Evolutionary conservation across 2,329 filamentous ascomycete genomes (phyloP).

Genomic region (Arthrobotrys iridis): DNA sequence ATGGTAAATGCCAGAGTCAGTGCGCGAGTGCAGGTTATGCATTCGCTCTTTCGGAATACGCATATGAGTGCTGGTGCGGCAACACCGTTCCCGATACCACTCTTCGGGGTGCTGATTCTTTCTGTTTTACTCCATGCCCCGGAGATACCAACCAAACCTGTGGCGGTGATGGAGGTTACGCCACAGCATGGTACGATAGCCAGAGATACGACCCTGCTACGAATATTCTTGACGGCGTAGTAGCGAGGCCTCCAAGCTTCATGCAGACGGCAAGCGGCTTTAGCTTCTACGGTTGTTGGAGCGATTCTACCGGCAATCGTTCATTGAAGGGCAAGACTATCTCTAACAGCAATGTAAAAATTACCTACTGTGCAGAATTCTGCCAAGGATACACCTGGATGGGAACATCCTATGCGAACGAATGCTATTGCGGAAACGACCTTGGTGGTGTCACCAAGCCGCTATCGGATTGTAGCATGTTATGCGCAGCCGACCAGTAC

Average conservation of each 20-base stretch:
- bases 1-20: conserved; percentile 60
- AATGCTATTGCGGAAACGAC: conserved; percentile 62
- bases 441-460: conserved; percentile 57
- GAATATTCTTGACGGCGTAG: conserved; percentile 50
- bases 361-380: conserved; percentile 39
- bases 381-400: conserved; percentile 38
- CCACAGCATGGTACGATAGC: conserved; percentile 56
- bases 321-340: conserved; percentile 30
- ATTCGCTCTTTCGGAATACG: conserved; percentile 60
- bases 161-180: conserved; percentile 60
- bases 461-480: conserved; percentile 42
- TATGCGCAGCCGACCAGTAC: conserved; percentile 44
- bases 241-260: conserved; percentile 33
- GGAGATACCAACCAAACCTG: conserved; percentile 59
- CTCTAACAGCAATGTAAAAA: conserved; percentile 22
- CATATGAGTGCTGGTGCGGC: conserved; percentile 56
- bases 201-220: conserved; percentile 29
- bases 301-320: conserved; percentile 30
- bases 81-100: conserved; percentile 55
- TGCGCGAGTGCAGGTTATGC: conserved; percentile 59
- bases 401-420: conserved; percentile 59
- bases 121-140: conserved; percentile 58
- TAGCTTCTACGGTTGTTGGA: conserved; percentile 46
- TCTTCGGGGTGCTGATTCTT: conserved; percentile 30
- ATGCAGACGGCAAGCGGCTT: conserved; percentile 22